Base-by-base conservation (phyloP, 208 protist species). In the Crithidia fasciculata region DNA sequence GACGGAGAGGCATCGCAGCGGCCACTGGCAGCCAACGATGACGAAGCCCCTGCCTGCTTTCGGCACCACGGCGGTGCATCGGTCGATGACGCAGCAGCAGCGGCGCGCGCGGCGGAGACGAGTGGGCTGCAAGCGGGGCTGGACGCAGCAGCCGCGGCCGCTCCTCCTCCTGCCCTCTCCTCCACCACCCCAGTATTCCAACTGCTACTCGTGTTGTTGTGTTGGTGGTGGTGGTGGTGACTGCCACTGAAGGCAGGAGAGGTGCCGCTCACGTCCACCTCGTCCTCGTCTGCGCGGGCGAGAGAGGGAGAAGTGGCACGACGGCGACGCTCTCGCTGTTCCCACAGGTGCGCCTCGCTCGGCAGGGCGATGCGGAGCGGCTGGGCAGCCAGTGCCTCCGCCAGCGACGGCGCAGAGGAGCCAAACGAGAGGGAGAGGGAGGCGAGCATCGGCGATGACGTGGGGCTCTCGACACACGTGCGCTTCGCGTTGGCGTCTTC, bases 301-400 rank as follows among this genome's bases (percentile, higher is more conserved):
- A 85, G 37, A 15, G 81, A 85, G 2, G 81, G 81, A 2, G 81
- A 85, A 6, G 47, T 72, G 9, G 45, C 64, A 3, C 81, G 72
- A 12, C 69, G 72, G 7, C 76, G 81, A 10, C 74, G 67, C 61
- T 71, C 53, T 37, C 65, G 60, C 60, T 73, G 67, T 54, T 73
- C 66, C 61, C 69, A 77, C 55, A 76, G 36, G 50, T 55, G 68
- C 47, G 39, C 59, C 52, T 74, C 73, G 19, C 56, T 67, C 57
- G 52, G 50, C 62, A 75, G 28, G 10, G 74, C 62, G 10, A 65
- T 43, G 18, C 57, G 55, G 3, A 57, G 55, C 8, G 39, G 28
- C 61, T 61, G 57, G 8, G 74, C 50, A 8, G 74, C 60, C 15
- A 74, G 68, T 8, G 62, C 68, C 18, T 80, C 74, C 4, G 74